Base-by-base conservation (phyloP, 2,329 filamentous ascomycete genomes). In the Paecilomyces niveus region DNA sequence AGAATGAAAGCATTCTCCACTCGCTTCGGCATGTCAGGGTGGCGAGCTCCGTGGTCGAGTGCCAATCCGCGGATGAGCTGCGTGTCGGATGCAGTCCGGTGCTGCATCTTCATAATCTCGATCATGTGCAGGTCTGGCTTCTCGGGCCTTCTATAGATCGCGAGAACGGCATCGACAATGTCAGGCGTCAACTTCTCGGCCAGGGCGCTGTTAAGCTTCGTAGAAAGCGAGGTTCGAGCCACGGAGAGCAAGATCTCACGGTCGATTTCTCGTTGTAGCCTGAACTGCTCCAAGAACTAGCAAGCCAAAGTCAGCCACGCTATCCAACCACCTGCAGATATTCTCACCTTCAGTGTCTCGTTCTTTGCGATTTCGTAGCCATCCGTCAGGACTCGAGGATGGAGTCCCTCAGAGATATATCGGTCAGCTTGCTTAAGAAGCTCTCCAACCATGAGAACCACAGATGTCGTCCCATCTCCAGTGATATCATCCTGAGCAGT, bases 21-120 rank as follows among this genome's bases (percentile, higher is more conserved):
- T 59, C 89, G 84, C 81, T 96, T 97, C 8, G 94, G 91, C 94
- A 99, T 99, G 72, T 99, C 94, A 2, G 94, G 94, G 77, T 99
- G 94, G 71, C 94, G 86, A 11, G 94, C 92, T 65, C 94, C 94
- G 75, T 99, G 94, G 70, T 99, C 94, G 61, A 99, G 81, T 9
- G 91, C 94, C 59, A 99, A 82, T 60, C 94, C 94, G 64, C 89
- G 87, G 75, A 99, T 97, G 60, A 99, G 85, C 76, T 96, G 92
- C 58, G 94, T 99, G 76, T 99, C 94, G 32, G 94, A 90, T 59
- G 93, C 92, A 56, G 90, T 92, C 67, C 93, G 89, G 80, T 99
- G 94, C 80, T 99, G 94, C 93, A 99, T 97, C 75, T 96, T 97
- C 94, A 99, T 99, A 69, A 99, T 97, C 78, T 99, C 94, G 65